Conservation (phyloP, 345 rosid genomes). For the Litchi chinensis region DNA sequence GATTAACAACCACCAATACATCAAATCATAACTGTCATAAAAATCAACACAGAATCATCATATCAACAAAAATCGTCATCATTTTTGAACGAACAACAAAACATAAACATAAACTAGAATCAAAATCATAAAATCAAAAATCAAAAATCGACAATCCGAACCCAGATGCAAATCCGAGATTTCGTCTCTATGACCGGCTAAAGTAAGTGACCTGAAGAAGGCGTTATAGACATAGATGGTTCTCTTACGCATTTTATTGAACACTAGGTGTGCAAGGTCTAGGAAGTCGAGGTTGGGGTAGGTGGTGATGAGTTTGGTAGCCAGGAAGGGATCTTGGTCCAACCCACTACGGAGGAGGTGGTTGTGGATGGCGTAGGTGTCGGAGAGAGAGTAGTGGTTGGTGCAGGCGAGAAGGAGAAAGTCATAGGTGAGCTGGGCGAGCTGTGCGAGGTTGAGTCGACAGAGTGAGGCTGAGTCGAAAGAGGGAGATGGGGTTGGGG, state of each 20-base stretch:
- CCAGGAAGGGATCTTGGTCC: slow-evolving; percentile 89
- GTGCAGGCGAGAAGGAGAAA: slow-evolving; percentile 45
- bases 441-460: slow-evolving; percentile 48
- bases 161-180: slow-evolving; percentile 60
- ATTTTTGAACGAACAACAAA: too few species aligned
- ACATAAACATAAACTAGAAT: too few species aligned
- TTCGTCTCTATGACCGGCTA: slow-evolving; percentile 32
- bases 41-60: too few species aligned
- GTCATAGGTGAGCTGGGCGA: slow-evolving; percentile 80
- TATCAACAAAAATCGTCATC: too few species aligned
- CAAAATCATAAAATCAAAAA: too few species aligned
- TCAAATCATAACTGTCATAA: too few species aligned
- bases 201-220: background rate
- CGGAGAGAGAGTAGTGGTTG: slow-evolving; percentile 43
- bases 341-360: slow-evolving; percentile 69
- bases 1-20: too few species aligned
- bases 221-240: slow-evolving; percentile 89
- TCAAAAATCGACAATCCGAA: too few species aligned
- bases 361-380: slow-evolving; percentile 58
- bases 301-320: slow-evolving; percentile 78
- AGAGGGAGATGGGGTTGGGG: too few species aligned
- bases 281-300: slow-evolving; percentile 57
- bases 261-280: slow-evolving; percentile 71
- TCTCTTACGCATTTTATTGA: slow-evolving; percentile 71
- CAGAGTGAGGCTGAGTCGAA: too few species aligned